These are phyloP conservation scores for Peniophora sp. DNA, from an alignment of 1,284 basidiomycete genomes.

Conservation along the genomic window DNA sequence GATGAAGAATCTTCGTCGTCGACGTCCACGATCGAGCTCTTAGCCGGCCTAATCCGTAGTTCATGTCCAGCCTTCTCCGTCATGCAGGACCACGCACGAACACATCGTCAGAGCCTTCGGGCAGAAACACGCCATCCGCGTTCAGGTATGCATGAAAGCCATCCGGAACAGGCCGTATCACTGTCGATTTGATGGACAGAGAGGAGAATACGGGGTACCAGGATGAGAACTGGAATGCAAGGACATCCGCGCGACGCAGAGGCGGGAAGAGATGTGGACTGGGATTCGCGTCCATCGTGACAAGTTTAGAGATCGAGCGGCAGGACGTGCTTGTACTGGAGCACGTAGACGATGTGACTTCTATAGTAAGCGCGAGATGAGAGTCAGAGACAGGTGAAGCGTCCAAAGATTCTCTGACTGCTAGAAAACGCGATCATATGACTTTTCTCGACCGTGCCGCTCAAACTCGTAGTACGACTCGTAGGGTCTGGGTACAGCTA, in stretches of 20 bases:
- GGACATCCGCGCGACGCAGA: conserved; percentile 44
- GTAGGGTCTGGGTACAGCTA: too few species aligned
- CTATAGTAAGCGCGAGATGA: too few species aligned
- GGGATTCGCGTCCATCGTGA: not conserved
- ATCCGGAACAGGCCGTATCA: conserved; percentile 64
- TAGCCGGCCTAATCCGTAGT: conserved; percentile 12
- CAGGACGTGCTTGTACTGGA: too few species aligned
- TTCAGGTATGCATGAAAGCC: conserved; percentile 72
- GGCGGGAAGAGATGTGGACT: conserved; percentile 39
- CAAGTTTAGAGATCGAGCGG: too few species aligned
- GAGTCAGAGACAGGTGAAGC: too few species aligned
- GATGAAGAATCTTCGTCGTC: conserved; percentile 31
- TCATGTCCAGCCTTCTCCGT: too few species aligned
- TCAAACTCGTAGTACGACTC: too few species aligned
- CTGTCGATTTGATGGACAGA: conserved; percentile 68
- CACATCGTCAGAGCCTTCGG: conserved; percentile 74
- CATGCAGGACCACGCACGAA: conserved; percentile 28
- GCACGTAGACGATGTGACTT: too few species aligned
- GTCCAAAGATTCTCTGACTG: too few species aligned
- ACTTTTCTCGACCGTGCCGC: too few species aligned
- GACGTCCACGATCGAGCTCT: conserved; percentile 54
- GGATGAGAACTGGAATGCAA: conserved; percentile 77
- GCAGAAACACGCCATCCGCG: conserved; percentile 75
- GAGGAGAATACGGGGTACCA: conserved; percentile 80
- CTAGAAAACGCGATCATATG: too few species aligned